Evolutionary conservation across 1,284 basidiomycete species (phyloP), one percentile per base, ranked within the genome.

Genomic region (Ustilago tritici): DNA sequence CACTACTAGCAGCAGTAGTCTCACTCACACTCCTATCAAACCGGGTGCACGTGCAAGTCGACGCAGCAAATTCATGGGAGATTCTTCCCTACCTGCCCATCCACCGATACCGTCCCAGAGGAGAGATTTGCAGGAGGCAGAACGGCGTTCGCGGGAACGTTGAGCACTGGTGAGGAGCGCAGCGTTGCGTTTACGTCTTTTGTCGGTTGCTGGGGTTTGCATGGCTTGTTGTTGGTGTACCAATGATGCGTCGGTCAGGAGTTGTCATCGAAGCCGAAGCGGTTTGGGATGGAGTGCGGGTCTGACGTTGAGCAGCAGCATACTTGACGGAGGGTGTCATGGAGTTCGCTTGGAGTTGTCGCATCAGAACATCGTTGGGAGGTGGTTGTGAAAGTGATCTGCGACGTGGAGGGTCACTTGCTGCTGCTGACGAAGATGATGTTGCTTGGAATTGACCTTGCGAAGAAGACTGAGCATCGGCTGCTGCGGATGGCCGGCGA

Each of bases 61-160:
- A 23, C 78, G 54, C 14, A 79, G 36, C 15, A 79, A 61, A 23
- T 79, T 74, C 69, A 79, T 72, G 23, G 78, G 78, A 60, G 67
- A 70, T 41, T 79, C 78, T 60, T 79, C 78, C 2, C 78, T 52
- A 36, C 74, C 74, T 3, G 68, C 78, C 78, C 78, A 79, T 19
- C 74, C 74, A 31, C 70, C 74, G 15, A 79, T 50, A 10, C 76
- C 76, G 14, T 69, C 74, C 76, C 76, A 78, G 23, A 68, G 65
- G 23, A 73, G 34, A 34, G 71, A 75, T 41, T 75, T 73, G 47
- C 72, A 58, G 6, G 70, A 59, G 1, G 70, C 56, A 14, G 54
- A 46, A 8, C 65, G 61, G n/a, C n/a, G n/a, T n/a, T n/a, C n/a
- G n/a, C n/a, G n/a, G n/a, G n/a, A n/a, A 8, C 65, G 61, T 35